Base-by-base conservation (phyloP, 2,329 filamentous ascomycete genomes). In the Colletotrichum tropicale region DNA sequence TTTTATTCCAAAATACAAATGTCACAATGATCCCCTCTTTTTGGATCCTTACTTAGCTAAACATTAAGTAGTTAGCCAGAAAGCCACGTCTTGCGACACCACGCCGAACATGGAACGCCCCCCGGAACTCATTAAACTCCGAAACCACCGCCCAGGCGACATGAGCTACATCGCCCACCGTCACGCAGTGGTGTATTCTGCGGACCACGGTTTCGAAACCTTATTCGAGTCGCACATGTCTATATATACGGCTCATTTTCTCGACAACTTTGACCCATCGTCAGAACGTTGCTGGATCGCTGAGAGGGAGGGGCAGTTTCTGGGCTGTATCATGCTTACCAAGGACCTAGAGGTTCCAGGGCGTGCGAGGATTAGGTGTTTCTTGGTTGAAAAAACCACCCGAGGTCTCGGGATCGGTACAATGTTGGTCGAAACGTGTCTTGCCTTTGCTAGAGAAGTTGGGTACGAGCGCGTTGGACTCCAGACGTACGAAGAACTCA, bases 201-300 rank as follows among this genome's bases (percentile, higher is more conserved):
- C 78, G 15, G 77, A 80, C 5, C 76, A 74, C 38, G 76, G 71
- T 16, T 80, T 75, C 61, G 76, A 77, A 8, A 10, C 6, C 2
- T 28, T 34, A 1, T 81, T 81, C 48, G 81, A 82, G 61, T 77
- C 78, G 7, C 62, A 77, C 15, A 72, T 81, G 5, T 76, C 72
- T 10, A 75, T 70, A 13, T 80, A 80, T 16, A 71, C 76, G 3
- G 78, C 80, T 15, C 79, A 80, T 36, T 82, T 82, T 61, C 52
- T 81, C 55, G 71, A 78, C 21, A 79, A 78, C 8, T 78, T 77
- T 66, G 76, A 82, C 30, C 71, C 78, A 3, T 21, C 48, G 4
- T 61, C 13, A 16, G 81, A 82, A 24, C 78, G 77, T 4, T 80
- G 78, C 74, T 82, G 81, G 81, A 80, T 82, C 10, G 80, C 79